Conservation (phyloP, 495 filamentous ascomycete genomes). For the Viridothelium virens region DNA sequence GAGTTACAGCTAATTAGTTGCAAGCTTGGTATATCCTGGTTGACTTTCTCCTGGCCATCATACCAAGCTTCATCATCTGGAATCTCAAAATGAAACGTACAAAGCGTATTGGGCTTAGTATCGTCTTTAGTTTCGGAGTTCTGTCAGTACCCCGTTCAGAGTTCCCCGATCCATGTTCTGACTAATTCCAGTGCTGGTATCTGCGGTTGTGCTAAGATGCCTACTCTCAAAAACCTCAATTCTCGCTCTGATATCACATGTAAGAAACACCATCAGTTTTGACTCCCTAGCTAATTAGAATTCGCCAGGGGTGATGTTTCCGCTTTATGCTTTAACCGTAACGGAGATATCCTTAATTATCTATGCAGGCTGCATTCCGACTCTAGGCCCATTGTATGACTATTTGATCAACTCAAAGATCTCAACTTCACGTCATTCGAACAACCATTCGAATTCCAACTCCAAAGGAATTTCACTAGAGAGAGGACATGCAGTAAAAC, state of each 20-base stretch:
- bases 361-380: background rate
- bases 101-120: background rate
- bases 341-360: background rate
- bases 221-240: background rate
- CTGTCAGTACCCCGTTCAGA: background rate
- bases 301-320: background rate
- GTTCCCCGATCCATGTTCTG: background rate
- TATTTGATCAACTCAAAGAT: background rate
- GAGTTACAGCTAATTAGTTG: background rate
- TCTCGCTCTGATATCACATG: background rate
- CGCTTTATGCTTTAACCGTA: background rate
- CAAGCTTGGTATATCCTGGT: background rate
- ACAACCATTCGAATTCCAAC: background rate
- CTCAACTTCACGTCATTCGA: background rate
- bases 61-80: background rate
- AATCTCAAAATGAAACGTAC: background rate
- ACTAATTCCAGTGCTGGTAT: background rate
- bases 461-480: background rate
- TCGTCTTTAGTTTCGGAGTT: background rate
- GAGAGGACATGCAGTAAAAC: background rate
- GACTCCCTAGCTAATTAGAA: background rate
- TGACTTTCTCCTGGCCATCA: background rate
- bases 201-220: background rate
- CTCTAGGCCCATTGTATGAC: background rate
- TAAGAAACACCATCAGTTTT: background rate